Percentiles rank a stretch among this genome's conserved stretches.
Conservation (phyloP, 2,329 filamentous ascomycete species). For the Cercospora zeae-maydis region DNA sequence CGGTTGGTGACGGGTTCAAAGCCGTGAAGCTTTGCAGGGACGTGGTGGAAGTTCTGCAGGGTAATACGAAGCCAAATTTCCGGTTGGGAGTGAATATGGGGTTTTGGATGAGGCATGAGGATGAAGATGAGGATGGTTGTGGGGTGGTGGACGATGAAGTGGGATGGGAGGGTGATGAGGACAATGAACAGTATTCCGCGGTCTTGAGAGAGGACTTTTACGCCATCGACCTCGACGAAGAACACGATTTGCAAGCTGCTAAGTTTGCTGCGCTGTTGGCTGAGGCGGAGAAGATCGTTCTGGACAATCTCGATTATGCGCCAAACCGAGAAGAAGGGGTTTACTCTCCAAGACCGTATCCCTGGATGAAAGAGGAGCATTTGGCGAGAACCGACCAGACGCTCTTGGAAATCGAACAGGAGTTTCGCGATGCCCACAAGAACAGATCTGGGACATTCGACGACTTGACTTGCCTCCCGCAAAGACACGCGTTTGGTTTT, state of each 20-base stretch:
- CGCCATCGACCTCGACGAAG: background rate
- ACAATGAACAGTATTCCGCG: background rate
- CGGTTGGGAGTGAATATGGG: conserved; percentile 26
- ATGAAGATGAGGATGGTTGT: conserved; percentile 1
- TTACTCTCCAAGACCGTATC: conserved; percentile 27
- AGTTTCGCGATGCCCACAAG: conserved; percentile 14
- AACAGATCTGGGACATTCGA: background rate
- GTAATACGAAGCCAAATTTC: conserved; percentile 11
- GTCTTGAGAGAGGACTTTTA: background rate
- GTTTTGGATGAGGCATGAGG: conserved; percentile 31
- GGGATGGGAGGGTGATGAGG: background rate
- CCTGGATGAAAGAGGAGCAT: conserved; percentile 28
- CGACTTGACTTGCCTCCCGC: conserved; percentile 15
- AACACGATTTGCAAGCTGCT: conserved; percentile 10
- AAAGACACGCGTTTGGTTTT: conserved; percentile 27
- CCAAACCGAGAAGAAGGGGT: conserved; percentile 19
- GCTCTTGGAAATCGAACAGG: conserved; percentile 15
- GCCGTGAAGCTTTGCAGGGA: conserved; percentile 22
- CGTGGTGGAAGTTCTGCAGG: conserved; percentile 12
- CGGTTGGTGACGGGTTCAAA: conserved; percentile 31
- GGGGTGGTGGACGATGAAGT: background rate
- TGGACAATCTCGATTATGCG: conserved; percentile 17
- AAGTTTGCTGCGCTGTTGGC: conserved; percentile 12
- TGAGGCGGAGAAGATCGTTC: conserved; percentile 16
- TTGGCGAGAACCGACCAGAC: conserved; percentile 12